Percentiles rank a stretch among this genome's conserved stretches.
phyloP scores from a whole-genome alignment of 805 yeast genomes.

The Candida ascalaphidarum region DNA sequence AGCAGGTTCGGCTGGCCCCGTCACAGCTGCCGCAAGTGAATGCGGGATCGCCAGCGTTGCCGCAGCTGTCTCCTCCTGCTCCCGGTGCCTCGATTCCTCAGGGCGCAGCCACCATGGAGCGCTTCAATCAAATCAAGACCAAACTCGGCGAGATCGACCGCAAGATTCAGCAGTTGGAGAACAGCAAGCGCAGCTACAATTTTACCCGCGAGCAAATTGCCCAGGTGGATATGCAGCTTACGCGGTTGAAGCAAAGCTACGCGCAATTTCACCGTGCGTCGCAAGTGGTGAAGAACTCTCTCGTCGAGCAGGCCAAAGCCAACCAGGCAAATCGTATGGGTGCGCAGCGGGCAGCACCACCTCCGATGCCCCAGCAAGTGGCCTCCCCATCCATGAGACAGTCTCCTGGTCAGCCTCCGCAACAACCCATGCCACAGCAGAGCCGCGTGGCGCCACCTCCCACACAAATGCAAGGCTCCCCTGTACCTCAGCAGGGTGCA shows the following conservation, averaged over 20 bases:
- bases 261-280: slow-evolving; percentile 46
- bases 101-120: slow-evolving; percentile 24
- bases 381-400: too few species aligned
- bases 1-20: background rate
- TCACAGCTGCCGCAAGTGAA: background rate
- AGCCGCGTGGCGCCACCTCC: too few species aligned
- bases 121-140: slow-evolving; percentile 35
- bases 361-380: background rate
- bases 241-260: slow-evolving; percentile 36
- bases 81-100: slow-evolving; percentile 7
- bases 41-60: too few species aligned
- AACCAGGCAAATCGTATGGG: slow-evolving; percentile 1
- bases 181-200: slow-evolving; percentile 35
- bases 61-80: background rate
- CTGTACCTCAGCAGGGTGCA: background rate
- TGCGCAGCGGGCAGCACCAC: slow-evolving; percentile 2
- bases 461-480: too few species aligned
- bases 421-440: too few species aligned
- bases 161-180: slow-evolving; percentile 42
- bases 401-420: too few species aligned
- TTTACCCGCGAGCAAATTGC: slow-evolving; percentile 37
- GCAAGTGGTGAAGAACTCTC: slow-evolving; percentile 34
- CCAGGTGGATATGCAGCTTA: slow-evolving; percentile 40
- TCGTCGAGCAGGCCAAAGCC: slow-evolving; percentile 22
- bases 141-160: slow-evolving; percentile 41